A percentile compares a stretch with the other conserved stretches of the same genome.
Evolutionary conservation across 257 asterid genomes (phyloP).

Genomic region (Asclepias syriaca): DNA sequence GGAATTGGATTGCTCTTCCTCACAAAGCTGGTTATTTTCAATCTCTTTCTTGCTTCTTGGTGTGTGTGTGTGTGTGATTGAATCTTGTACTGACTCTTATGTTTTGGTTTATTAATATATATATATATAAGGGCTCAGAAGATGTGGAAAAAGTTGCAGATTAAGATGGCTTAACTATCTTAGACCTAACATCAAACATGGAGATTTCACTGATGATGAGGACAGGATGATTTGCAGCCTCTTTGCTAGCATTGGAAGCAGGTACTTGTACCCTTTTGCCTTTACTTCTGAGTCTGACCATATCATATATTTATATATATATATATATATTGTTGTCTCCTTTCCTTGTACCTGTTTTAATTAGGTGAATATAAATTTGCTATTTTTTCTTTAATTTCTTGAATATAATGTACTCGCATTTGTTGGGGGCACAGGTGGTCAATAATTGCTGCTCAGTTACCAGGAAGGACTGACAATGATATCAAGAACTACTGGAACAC

Average conservation of each 20-base stretch:
- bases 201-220: conserved; percentile 70
- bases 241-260: conserved; percentile 75
- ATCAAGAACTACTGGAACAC: conserved; percentile 95
- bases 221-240: conserved; percentile 66
- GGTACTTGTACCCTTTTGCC: conserved; percentile 28
- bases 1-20: conserved; percentile 86
- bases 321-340: no score
- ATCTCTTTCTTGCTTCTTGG: neutral
- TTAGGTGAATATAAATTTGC: no score
- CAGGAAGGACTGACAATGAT: conserved; percentile 84
- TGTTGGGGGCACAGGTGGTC: conserved; percentile 41
- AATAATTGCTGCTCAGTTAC: conserved; percentile 73
- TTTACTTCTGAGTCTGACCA: no score
- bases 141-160: conserved; percentile 54
- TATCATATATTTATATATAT: no score
- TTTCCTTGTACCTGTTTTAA: no score
- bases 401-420: no score
- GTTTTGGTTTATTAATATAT: neutral
- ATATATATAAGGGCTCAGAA: conserved; percentile 35
- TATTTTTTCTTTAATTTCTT: neutral
- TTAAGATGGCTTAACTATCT: conserved; percentile 89
- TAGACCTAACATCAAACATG: conserved; percentile 76
- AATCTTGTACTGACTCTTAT: no score
- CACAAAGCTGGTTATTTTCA: conserved; percentile 54
- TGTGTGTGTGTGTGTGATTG: no score